Evolutionary conservation across 768 basidiomycete genomes (phyloP).

Genomic region (Floccularia luteovirens): DNA sequence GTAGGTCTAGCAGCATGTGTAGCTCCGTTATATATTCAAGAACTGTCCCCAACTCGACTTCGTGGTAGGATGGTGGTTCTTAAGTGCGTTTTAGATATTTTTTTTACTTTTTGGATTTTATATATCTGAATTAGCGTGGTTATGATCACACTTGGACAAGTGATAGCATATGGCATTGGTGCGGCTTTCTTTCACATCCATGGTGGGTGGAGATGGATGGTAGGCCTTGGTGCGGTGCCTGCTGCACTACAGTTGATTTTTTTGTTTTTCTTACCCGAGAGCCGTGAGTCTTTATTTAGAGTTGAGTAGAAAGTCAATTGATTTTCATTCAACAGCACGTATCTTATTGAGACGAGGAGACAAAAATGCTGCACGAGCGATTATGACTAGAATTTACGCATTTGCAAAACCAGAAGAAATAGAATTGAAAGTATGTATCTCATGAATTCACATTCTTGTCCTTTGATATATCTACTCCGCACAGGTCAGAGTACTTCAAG

Average conservation of each 20-base stretch:
- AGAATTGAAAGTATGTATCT: slow-evolving; percentile 44
- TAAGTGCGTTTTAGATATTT: slow-evolving; percentile 29
- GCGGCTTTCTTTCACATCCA: slow-evolving; percentile 53
- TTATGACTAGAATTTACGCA: slow-evolving; percentile 65
- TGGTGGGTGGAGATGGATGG: slow-evolving; percentile 81
- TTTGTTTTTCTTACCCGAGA: slow-evolving; percentile 68
- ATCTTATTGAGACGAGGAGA: slow-evolving; percentile 56
- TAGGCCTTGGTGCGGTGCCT: slow-evolving; percentile 66
- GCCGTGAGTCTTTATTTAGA: slow-evolving; percentile 43
- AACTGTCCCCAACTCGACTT: slow-evolving; percentile 67
- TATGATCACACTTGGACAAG: slow-evolving; percentile 75
- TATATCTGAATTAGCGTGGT: slow-evolving; percentile 38
- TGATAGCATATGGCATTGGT: slow-evolving; percentile 70
- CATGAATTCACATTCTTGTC: neutral
- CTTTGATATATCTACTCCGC: neutral
- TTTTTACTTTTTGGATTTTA: neutral
- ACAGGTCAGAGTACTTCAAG: slow-evolving; percentile 51
- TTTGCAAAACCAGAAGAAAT: slow-evolving; percentile 57
- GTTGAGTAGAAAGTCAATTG: neutral
- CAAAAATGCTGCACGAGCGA: slow-evolving; percentile 37
- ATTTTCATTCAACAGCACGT: slow-evolving; percentile 24
- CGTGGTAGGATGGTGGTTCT: slow-evolving; percentile 75
- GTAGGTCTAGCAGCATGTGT: slow-evolving; percentile 74
- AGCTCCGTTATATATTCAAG: slow-evolving; percentile 79
- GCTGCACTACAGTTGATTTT: slow-evolving; percentile 55